A percentile compares a stretch with the other conserved stretches of the same genome.
phyloP scores from a whole-genome alignment of 192 early-diverging fungal genomes.

The Dissophora ornata region DNA sequence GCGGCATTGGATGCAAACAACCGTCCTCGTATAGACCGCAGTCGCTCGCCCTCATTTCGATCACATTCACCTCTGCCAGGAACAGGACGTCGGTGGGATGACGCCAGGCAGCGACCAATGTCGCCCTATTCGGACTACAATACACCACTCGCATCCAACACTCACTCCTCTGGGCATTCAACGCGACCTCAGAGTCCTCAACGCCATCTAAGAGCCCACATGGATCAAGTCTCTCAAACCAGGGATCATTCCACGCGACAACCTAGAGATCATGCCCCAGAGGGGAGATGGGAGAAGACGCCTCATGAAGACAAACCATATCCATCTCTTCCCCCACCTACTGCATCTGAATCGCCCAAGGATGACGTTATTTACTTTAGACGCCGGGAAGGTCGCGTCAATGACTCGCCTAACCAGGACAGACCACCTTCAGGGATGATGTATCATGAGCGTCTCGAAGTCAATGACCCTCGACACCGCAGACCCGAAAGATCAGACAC shows the following conservation, averaged over 20 bases:
- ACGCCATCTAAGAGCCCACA: conserved; percentile 22
- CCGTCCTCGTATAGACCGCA: conserved; percentile 24
- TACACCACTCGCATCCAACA: background rate
- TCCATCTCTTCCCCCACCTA: conserved; percentile 8
- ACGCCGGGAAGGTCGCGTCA: conserved; percentile 24
- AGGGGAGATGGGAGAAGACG: conserved; percentile 47
- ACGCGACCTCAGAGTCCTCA: conserved; percentile 21
- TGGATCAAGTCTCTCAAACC: conserved; percentile 36
- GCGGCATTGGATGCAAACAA: conserved; percentile 31
- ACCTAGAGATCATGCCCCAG: conserved; percentile 10
- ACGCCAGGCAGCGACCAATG: conserved; percentile 1
- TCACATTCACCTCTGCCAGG: conserved; percentile 30
- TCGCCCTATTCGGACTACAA: conserved; percentile 17
- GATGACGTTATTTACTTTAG: conserved; percentile 37
- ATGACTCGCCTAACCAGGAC: background rate
- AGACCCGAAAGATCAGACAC: background rate
- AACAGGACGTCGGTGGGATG: conserved; percentile 21
- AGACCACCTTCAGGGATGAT: conserved; percentile 19
- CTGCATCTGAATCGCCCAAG: conserved; percentile 7
- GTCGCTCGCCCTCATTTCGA: conserved; percentile 44
- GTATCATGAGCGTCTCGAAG: conserved; percentile 37
- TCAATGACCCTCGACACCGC: background rate
- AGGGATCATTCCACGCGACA: conserved; percentile 15
- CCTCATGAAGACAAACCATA: conserved; percentile 49
- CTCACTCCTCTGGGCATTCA: conserved; percentile 2